phyloP scores from a whole-genome alignment of 2,329 filamentous ascomycete genomes.

The Colletotrichum spaethianum region DNA sequence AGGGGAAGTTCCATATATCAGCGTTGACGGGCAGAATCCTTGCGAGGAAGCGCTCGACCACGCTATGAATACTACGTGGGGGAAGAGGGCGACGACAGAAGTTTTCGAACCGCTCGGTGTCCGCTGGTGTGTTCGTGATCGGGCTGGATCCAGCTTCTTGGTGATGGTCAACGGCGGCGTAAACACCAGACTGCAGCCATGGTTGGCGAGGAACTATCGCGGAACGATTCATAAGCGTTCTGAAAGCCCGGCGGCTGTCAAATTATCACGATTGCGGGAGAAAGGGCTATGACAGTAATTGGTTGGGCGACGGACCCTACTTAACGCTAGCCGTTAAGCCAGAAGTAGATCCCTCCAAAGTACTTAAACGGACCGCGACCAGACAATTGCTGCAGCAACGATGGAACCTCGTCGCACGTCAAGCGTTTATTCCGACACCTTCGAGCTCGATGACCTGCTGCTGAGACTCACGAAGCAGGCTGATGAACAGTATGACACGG shows the following conservation, averaged over 20 bases:
- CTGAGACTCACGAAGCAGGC: constrained; percentile 2
- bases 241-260: neutral
- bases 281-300: neutral
- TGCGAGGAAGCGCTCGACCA: neutral
- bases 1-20: constrained; percentile 3
- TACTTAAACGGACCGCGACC: neutral
- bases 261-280: neutral
- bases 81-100: neutral
- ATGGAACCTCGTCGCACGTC: constrained; percentile 13
- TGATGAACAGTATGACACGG: constrained; percentile 1
- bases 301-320: neutral
- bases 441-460: constrained; percentile 1
- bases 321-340: neutral
- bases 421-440: constrained; percentile 13
- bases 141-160: neutral
- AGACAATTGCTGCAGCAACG: neutral
- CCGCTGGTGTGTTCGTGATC: neutral
- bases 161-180: neutral
- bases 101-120: neutral
- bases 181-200: neutral
- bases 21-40: neutral
- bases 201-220: neutral
- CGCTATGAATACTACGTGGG: no score
- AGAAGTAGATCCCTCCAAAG: neutral
- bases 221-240: neutral